These are phyloP conservation scores for Synchytrium microbalum DNA, from an alignment of 371 early-diverging fungal genomes.

Conservation along the genomic window DNA sequence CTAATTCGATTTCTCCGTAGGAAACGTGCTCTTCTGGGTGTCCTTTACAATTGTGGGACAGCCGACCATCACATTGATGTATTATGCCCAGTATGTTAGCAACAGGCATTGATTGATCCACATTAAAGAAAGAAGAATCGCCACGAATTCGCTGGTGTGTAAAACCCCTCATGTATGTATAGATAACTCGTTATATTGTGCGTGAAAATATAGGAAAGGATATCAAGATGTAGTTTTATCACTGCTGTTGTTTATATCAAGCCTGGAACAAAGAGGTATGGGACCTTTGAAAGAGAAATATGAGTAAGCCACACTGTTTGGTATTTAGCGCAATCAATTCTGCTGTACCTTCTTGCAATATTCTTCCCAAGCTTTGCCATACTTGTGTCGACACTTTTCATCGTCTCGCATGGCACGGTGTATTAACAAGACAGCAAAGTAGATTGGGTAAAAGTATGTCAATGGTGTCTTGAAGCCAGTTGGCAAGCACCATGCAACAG, in stretches of 20 bases:
- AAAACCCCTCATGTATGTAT: too few species aligned
- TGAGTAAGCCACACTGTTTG: neutral
- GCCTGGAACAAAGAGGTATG: neutral
- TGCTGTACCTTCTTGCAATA: conserved; percentile 79
- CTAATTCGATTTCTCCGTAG: conserved; percentile 43
- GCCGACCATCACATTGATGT: conserved; percentile 70
- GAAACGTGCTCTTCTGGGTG: conserved; percentile 82
- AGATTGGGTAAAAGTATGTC: conserved; percentile 88
- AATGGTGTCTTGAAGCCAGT: conserved; percentile 66
- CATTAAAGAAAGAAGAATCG: neutral
- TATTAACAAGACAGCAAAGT: conserved; percentile 76
- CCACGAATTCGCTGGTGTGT: neutral
- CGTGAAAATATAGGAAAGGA: neutral
- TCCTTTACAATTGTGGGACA: conserved; percentile 82
- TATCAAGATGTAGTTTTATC: neutral
- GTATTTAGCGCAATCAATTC: conserved; percentile 49
- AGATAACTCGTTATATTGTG: neutral
- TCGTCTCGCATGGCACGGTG: conserved; percentile 88
- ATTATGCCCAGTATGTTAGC: conserved; percentile 59
- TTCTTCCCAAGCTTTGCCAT: conserved; percentile 84
- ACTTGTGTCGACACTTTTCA: conserved; percentile 78
- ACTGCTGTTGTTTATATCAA: conserved; percentile 1
- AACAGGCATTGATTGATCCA: neutral
- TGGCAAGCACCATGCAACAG: conserved; percentile 76
- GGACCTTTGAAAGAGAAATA: neutral